A percentile compares a stretch with the other conserved stretches of the same genome.
Evolutionary conservation across 2,329 filamentous ascomycete species (phyloP).

Genomic region (Cytospora leucostoma): DNA sequence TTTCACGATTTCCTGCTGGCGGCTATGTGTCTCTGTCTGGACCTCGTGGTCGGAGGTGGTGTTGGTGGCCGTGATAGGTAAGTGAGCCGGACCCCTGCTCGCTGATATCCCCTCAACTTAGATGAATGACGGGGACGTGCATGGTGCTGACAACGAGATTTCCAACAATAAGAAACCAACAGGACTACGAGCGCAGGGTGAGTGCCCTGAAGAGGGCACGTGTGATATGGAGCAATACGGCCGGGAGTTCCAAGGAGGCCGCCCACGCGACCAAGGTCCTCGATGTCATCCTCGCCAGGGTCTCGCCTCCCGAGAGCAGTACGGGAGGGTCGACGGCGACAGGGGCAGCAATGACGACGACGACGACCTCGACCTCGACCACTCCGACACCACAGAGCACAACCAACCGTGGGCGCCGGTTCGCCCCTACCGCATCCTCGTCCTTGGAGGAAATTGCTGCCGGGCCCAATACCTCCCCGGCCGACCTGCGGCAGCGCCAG

Average conservation of each 20-base stretch:
- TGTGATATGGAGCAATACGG: constrained; percentile 45
- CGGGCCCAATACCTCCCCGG: not conserved
- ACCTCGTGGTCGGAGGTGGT: constrained; percentile 48
- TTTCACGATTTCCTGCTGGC: constrained; percentile 61
- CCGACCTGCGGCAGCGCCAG: not conserved
- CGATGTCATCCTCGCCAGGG: constrained; percentile 44
- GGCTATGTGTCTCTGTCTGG: constrained; percentile 60
- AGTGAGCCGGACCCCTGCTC: too few relatives aligned
- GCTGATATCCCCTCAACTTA: too few relatives aligned
- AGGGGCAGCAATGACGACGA: not conserved
- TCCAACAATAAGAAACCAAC: constrained; percentile 3
- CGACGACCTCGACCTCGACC: not conserved
- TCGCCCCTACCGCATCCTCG: not conserved
- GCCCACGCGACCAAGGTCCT: constrained; percentile 46
- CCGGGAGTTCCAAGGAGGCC: constrained; percentile 44
- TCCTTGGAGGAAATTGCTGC: not conserved
- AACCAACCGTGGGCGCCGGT: not conserved
- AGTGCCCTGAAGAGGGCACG: constrained; percentile 43
- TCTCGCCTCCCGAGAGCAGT: constrained; percentile 25
- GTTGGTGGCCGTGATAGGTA: constrained; percentile 42
- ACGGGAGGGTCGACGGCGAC: too few relatives aligned
- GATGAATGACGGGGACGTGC: not conserved
- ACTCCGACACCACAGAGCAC: not conserved
- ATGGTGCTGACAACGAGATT: too few relatives aligned
- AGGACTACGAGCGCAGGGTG: constrained; percentile 32